phyloP scores from a whole-genome alignment of 2,329 filamentous ascomycete species.

The Stagonosporopsis rhizophila region DNA sequence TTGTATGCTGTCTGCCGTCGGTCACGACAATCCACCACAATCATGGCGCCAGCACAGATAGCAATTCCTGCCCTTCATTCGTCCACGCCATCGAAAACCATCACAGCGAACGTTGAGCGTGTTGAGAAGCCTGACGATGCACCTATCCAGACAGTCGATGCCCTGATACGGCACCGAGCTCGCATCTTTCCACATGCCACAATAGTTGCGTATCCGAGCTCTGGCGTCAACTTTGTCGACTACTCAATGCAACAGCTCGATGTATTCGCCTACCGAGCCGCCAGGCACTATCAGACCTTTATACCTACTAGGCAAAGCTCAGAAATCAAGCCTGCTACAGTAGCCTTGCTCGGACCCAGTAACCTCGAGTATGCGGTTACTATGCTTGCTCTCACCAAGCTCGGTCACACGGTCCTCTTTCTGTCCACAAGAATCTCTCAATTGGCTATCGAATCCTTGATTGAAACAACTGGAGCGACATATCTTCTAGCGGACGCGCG shows the following conservation, averaged over 20 bases:
- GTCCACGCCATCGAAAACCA: slow-evolving; percentile 1
- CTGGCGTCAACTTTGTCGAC: slow-evolving; percentile 55
- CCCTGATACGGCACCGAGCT: slow-evolving; percentile 50
- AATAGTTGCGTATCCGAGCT: slow-evolving; percentile 55
- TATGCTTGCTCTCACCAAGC: slow-evolving; percentile 61
- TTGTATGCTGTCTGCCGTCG: not conserved
- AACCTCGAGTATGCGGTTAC: slow-evolving; percentile 64
- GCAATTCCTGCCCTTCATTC: slow-evolving; percentile 18
- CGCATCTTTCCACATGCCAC: slow-evolving; percentile 44
- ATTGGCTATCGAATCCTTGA: slow-evolving; percentile 58
- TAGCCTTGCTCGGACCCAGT: slow-evolving; percentile 62
- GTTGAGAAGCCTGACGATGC: slow-evolving; percentile 2
- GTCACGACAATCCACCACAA: not conserved
- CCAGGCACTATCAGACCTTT: slow-evolving; percentile 31
- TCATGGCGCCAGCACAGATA: slow-evolving; percentile 32
- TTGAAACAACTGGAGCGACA: slow-evolving; percentile 31
- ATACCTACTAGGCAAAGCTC: slow-evolving; percentile 28
- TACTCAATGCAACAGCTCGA: slow-evolving; percentile 58
- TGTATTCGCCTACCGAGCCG: slow-evolving; percentile 43
- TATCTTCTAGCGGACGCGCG: slow-evolving; percentile 32
- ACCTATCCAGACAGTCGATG: slow-evolving; percentile 47
- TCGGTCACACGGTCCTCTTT: slow-evolving; percentile 64
- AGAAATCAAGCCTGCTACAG: slow-evolving; percentile 29
- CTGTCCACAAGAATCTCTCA: slow-evolving; percentile 62
- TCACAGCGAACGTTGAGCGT: slow-evolving; percentile 1